A percentile compares a stretch with the other conserved stretches of the same genome.
Conservation (phyloP, 1,139 yeast genomes). For the Hansenula sp. region DNA sequence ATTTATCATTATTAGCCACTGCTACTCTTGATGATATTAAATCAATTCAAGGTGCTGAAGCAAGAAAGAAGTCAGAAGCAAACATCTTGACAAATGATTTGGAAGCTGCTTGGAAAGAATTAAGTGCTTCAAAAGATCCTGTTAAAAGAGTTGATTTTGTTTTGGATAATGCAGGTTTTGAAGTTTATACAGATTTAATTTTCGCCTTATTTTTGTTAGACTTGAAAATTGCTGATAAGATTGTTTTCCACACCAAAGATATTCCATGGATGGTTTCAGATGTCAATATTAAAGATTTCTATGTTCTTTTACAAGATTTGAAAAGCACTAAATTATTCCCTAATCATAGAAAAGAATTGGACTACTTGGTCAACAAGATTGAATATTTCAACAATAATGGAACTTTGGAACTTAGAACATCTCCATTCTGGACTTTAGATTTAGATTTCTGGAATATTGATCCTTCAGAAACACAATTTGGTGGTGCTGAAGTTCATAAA, state of each 20-base stretch:
- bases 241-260: constrained; percentile 82
- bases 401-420: constrained; percentile 51
- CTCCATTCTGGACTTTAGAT: constrained; percentile 83
- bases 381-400: constrained; percentile 45
- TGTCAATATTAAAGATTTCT: constrained; percentile 79
- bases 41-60: constrained; percentile 86
- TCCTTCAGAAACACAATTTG: constrained; percentile 46
- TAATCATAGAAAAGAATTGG: constrained; percentile 29
- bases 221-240: constrained; percentile 52
- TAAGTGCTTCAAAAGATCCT: constrained; percentile 26
- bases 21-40: constrained; percentile 84
- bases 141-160: constrained; percentile 71
- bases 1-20: constrained; percentile 80
- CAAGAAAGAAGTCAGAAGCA: constrained; percentile 76
- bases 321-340: constrained; percentile 48
- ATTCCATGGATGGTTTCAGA: constrained; percentile 99
- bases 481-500: constrained; percentile 52
- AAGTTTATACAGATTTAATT: constrained; percentile 82
- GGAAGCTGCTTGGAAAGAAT: constrained; percentile 56
- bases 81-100: constrained; percentile 80
- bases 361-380: constrained; percentile 46
- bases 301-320: constrained; percentile 55
- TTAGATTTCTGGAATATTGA: constrained; percentile 67
- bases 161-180: constrained; percentile 94
- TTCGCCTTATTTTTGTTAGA: constrained; percentile 74